Evolutionary conservation across 257 asterid species (phyloP).

Genomic region (Solanum medicagineum): DNA sequence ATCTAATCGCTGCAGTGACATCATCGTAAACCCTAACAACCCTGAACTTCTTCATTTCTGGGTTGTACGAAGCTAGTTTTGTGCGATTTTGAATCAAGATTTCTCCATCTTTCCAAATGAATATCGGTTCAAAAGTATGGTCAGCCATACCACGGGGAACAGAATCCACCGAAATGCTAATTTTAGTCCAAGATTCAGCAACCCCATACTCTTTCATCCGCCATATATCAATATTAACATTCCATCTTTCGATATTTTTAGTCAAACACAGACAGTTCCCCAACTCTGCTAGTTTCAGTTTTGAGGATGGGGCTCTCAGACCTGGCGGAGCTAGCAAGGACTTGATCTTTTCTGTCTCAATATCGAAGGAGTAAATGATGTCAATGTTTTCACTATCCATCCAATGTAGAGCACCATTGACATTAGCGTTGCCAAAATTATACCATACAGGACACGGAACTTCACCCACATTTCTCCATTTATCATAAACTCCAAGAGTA

Average conservation of each 20-base stretch:
- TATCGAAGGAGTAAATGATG: background rate
- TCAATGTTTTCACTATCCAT: background rate
- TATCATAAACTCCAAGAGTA: background rate
- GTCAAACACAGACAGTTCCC: background rate
- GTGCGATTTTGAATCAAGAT: background rate
- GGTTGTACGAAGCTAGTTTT: background rate
- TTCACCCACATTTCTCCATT: background rate
- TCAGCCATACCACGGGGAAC: background rate
- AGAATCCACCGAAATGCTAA: background rate
- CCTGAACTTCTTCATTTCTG: background rate
- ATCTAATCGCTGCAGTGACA: background rate
- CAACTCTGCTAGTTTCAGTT: background rate
- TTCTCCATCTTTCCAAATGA: background rate
- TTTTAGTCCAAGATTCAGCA: background rate
- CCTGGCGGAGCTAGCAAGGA: background rate
- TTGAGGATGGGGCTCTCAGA: background rate
- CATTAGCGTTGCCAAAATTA: background rate
- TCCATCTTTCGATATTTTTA: too few relatives aligned
- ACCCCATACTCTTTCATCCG: background rate
- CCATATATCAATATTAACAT: background rate
- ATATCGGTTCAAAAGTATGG: background rate
- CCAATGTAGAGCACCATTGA: background rate
- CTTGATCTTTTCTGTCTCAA: background rate
- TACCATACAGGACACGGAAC: background rate
- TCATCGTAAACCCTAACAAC: background rate